Conservation (phyloP, 1,139 yeast species). For the Magnusiomyces fungicola region DNA sequence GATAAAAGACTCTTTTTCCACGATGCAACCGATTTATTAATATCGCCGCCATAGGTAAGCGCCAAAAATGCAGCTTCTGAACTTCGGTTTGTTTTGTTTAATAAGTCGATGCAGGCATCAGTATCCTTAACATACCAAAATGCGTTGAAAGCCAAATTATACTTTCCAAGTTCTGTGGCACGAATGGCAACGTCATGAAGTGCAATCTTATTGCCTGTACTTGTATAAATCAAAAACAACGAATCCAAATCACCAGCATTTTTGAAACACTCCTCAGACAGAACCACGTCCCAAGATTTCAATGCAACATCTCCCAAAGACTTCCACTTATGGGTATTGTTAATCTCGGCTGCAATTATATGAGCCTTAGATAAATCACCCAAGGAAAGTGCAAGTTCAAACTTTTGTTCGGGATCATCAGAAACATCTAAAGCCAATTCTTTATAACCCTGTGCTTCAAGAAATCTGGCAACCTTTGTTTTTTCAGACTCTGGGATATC, state of each 20-base stretch:
- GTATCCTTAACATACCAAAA: conserved; percentile 81
- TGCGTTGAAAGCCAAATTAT: conserved; percentile 87
- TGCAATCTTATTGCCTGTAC: conserved; percentile 61
- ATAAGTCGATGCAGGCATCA: conserved; percentile 54
- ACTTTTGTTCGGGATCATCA: conserved; percentile 78
- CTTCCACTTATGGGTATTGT: conserved; percentile 74
- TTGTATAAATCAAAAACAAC: conserved; percentile 71
- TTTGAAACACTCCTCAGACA: conserved; percentile 76
- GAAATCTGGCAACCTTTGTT: conserved; percentile 79
- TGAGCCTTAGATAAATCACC: conserved; percentile 66
- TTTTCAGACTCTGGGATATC: conserved; percentile 61
- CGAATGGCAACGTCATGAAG: conserved; percentile 49
- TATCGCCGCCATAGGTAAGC: conserved; percentile 59
- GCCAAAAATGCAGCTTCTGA: conserved; percentile 85
- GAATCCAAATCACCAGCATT: conserved; percentile 80
- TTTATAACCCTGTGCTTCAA: conserved; percentile 84
- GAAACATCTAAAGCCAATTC: conserved; percentile 78
- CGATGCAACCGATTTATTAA: conserved; percentile 41
- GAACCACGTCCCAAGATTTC: conserved; percentile 64
- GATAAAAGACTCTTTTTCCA: conserved; percentile 60
- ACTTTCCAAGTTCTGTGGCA: conserved; percentile 67
- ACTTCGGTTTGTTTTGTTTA: conserved; percentile 60
- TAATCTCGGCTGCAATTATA: conserved; percentile 49
- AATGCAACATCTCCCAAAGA: conserved; percentile 84
- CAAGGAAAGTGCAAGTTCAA: conserved; percentile 69